A percentile compares a stretch with the other conserved stretches of the same genome.
Evolutionary conservation across 805 yeast genomes (phyloP).

Genomic region (Schizosaccharomyces pombe): DNA sequence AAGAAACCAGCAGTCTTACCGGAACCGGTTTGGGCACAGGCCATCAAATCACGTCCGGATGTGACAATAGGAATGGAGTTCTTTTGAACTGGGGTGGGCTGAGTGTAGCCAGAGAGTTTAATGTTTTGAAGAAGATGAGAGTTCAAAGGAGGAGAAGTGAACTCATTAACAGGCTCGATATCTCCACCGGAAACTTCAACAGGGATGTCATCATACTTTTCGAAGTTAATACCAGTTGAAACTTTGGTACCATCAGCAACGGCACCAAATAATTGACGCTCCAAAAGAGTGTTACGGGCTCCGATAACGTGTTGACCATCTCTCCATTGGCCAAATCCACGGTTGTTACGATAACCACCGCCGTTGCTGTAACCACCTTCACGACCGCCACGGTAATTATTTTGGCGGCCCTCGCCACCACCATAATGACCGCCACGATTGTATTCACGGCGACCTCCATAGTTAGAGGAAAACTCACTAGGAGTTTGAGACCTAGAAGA

Average conservation of each 20-base stretch:
- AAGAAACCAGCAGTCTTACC: constrained; percentile 99
- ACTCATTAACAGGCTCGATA: constrained; percentile 76
- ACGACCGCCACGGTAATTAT: constrained; percentile 8
- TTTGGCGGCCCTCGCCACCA: constrained; percentile 10
- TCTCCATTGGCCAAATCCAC: constrained; percentile 40
- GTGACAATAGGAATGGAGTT: constrained; percentile 83
- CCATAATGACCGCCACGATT: constrained; percentile 8
- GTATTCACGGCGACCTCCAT: constrained; percentile 7
- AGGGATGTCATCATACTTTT: constrained; percentile 94
- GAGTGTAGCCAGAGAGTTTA: constrained; percentile 65
- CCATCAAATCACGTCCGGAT: constrained; percentile 78
- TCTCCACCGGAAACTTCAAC: constrained; percentile 94
- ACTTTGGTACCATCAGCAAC: constrained; percentile 40
- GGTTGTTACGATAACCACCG: constrained; percentile 14
- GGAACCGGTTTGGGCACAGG: constrained; percentile 95
- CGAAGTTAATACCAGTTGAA: constrained; percentile 93
- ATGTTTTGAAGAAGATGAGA: constrained; percentile 67
- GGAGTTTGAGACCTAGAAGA: neutral
- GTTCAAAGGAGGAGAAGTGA: constrained; percentile 84
- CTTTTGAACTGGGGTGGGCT: constrained; percentile 91
- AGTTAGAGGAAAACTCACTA: neutral
- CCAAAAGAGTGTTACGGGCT: constrained; percentile 41
- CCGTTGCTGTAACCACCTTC: constrained; percentile 13
- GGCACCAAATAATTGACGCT: constrained; percentile 63
- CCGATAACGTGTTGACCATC: constrained; percentile 81